A percentile compares a stretch with the other conserved stretches of the same genome.
phyloP scores from a whole-genome alignment of 164 flowering plant genomes.

The Dillenia turbinata region DNA sequence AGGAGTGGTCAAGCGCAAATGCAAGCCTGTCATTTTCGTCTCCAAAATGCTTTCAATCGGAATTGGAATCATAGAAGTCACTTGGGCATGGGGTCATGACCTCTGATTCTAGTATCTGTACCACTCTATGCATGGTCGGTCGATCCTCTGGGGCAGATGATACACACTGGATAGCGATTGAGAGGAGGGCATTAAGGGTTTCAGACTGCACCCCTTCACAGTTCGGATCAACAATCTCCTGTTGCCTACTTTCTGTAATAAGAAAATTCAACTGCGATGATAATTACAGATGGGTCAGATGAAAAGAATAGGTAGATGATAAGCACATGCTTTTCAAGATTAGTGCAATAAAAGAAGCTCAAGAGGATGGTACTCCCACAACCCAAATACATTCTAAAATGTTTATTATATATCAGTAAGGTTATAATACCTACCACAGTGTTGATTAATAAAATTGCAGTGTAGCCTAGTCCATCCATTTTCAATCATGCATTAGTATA shows the following conservation, averaged over 20 bases:
- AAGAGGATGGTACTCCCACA: no score
- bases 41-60: constrained; percentile 38
- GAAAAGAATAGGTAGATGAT: not conserved
- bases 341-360: no score
- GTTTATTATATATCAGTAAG: no score
- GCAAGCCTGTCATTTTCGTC: constrained; percentile 8
- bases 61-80: constrained; percentile 87
- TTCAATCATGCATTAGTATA: no score
- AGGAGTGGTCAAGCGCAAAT: constrained; percentile 8
- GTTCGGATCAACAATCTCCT: constrained; percentile 74
- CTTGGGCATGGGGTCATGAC: constrained; percentile 97
- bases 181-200: constrained; percentile 74
- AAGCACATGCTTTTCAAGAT: no score
- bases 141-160: constrained; percentile 86
- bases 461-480: no score
- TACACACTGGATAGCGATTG: constrained; percentile 78
- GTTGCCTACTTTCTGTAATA: constrained; percentile 61
- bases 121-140: constrained; percentile 92
- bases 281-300: not conserved
- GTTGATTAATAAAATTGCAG: no score
- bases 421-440: no score
- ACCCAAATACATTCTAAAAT: no score
- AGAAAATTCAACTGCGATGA: constrained; percentile 79
- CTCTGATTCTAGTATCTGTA: constrained; percentile 84
- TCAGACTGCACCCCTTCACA: constrained; percentile 81